Percentiles rank a stretch among this genome's conserved stretches.
phyloP scores from a whole-genome alignment of 2,329 filamentous ascomycete genomes.

The Calonectria multiphialidica region DNA sequence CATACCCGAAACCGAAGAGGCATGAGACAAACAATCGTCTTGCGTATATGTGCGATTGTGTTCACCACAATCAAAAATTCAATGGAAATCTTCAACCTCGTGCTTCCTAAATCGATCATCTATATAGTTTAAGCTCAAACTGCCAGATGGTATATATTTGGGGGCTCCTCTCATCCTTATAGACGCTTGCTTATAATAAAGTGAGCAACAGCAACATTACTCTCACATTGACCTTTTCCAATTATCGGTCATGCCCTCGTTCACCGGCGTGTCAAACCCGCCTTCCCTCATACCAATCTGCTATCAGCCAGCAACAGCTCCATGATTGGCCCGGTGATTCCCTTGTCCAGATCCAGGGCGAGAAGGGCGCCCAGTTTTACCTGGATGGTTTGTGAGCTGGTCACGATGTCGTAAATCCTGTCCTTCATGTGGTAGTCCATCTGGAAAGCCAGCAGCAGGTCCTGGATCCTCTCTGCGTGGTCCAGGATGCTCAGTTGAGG shows the following conservation, averaged over 20 bases:
- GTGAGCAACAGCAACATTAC: neutral
- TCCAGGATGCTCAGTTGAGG: neutral
- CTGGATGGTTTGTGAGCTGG: neutral
- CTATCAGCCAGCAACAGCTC: constrained; percentile 6
- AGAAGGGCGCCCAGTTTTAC: neutral
- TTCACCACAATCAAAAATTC: neutral
- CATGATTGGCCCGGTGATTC: neutral
- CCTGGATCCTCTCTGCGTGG: neutral
- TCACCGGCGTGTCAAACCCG: neutral
- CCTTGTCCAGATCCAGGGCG: neutral
- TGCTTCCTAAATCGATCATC: neutral
- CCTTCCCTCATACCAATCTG: neutral
- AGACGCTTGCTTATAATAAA: neutral
- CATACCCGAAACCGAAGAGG: neutral
- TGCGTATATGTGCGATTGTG: too few species aligned
- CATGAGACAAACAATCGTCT: neutral
- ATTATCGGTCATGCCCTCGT: neutral
- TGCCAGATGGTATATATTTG: too few species aligned
- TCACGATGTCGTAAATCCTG: neutral
- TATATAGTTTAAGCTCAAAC: too few species aligned
- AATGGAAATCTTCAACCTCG: neutral
- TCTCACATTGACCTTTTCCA: neutral
- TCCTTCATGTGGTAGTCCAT: constrained; percentile 7
- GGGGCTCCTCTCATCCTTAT: neutral
- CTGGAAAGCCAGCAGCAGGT: neutral